Percentiles rank a stretch among this genome's conserved stretches.
These are phyloP conservation scores for Sclerospora graminicola DNA, from an alignment of 352 stramenopile genomes.

Conservation along the genomic window DNA sequence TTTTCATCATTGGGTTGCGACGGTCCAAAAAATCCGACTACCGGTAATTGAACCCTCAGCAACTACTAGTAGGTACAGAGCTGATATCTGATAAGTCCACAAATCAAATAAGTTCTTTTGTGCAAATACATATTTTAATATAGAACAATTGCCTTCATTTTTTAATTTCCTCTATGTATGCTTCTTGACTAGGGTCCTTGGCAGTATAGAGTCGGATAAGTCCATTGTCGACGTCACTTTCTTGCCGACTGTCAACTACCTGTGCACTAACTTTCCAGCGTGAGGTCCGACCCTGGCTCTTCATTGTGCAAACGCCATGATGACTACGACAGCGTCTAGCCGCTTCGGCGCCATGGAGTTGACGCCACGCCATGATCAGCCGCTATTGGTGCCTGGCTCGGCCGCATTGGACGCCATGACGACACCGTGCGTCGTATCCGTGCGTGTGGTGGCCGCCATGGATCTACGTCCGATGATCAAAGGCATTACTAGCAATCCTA, in stretches of 20 bases:
- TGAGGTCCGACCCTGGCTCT: conserved; percentile 9
- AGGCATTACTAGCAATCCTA: conserved; percentile 52
- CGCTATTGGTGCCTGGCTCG: conserved; percentile 46
- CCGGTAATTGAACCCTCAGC: no score
- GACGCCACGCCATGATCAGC: conserved; percentile 42
- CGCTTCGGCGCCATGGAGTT: conserved; percentile 37
- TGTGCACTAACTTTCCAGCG: conserved; percentile 5
- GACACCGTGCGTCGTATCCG: conserved; percentile 44
- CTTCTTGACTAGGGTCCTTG: no score
- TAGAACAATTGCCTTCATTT: no score
- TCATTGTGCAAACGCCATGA: conserved; percentile 11
- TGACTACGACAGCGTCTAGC: conserved; percentile 14
- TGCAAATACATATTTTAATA: no score
- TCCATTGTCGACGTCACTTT: conserved; percentile 7
- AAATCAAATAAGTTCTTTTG: no score
- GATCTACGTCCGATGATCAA: conserved; percentile 59
- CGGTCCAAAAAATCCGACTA: no score
- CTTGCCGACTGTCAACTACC: background rate
- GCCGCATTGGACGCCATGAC: conserved; percentile 49
- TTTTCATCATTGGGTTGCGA: no score
- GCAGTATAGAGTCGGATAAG: background rate
- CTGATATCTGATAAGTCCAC: no score
- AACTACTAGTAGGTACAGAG: no score
- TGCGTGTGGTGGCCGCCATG: conserved; percentile 46
- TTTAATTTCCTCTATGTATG: no score